Conservation (phyloP, 139 green algal species). For the Chlamydomonas eustigma region DNA sequence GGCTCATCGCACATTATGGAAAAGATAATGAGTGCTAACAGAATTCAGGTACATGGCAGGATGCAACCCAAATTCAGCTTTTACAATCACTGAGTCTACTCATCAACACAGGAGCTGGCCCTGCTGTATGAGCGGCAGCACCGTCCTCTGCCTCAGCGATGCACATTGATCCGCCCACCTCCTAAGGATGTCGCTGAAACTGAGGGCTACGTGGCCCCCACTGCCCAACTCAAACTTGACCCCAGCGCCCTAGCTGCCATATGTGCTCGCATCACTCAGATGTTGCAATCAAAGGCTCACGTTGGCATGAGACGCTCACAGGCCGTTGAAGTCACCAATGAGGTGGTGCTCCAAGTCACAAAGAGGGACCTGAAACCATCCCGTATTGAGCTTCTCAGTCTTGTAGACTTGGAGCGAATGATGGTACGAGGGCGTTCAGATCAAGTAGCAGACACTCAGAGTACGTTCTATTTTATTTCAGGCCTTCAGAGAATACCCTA, state of each 20-base stretch:
- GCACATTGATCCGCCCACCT: neutral
- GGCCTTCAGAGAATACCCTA: no score
- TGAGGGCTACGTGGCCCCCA: no score
- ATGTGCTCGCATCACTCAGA: neutral
- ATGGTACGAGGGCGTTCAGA: neutral
- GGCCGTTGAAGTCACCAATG: neutral
- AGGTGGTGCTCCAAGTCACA: neutral
- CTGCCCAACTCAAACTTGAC: neutral
- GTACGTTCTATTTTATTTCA: neutral
- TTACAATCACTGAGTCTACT: no score
- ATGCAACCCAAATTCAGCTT: no score
- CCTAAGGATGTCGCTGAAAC: neutral
- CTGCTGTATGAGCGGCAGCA: neutral
- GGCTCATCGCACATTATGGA: no score
- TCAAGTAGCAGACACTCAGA: neutral
- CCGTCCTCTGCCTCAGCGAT: neutral
- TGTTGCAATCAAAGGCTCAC: neutral
- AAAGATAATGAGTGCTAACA: no score
- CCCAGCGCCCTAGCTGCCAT: neutral
- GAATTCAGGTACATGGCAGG: no score
- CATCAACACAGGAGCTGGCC: neutral
- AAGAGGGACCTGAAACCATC: neutral
- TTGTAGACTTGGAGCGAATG: neutral
- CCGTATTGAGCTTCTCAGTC: neutral
- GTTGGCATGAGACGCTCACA: neutral